A percentile compares a stretch with the other conserved stretches of the same genome.
phyloP scores from a whole-genome alignment of 2,329 filamentous ascomycete genomes.

The Paraphoma chrysanthemicola region DNA sequence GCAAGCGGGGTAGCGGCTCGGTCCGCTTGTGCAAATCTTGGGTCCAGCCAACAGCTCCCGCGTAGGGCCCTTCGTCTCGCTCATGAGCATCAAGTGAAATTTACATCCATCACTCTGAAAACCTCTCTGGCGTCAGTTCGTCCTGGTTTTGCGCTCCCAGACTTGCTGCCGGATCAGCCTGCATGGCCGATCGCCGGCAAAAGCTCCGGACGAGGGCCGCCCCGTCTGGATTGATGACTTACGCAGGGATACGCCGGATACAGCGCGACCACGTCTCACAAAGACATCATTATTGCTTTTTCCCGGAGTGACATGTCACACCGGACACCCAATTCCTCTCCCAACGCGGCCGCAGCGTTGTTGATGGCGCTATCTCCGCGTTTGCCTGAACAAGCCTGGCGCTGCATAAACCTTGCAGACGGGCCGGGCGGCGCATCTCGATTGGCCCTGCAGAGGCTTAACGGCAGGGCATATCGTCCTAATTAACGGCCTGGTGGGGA shows the following conservation, averaged over 20 bases:
- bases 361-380: conserved; percentile 1
- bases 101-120: too few species aligned
- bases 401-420: conserved; percentile 19
- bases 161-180: not conserved
- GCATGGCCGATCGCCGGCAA: not conserved
- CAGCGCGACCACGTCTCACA: not conserved
- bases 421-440: conserved; percentile 11
- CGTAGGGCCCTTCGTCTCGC: too few species aligned
- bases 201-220: not conserved
- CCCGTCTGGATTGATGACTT: not conserved
- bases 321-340: not conserved
- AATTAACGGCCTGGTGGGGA: conserved; percentile 19
- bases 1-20: conserved; percentile 1
- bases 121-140: too few species aligned
- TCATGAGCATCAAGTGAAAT: too few species aligned
- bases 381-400: conserved; percentile 10
- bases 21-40: conserved; percentile 3
- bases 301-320: conserved; percentile 3
- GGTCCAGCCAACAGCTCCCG: not conserved
- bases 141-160: not conserved
- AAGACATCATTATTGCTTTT: not conserved
- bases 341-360: not conserved
- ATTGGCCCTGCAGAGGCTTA: conserved; percentile 16
- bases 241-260: not conserved
- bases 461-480: conserved; percentile 10